A percentile compares a stretch with the other conserved stretches of the same genome.
These are phyloP conservation scores for Neolecta irregularis DNA, from an alignment of 1,139 yeast genomes.

Conservation along the genomic window DNA sequence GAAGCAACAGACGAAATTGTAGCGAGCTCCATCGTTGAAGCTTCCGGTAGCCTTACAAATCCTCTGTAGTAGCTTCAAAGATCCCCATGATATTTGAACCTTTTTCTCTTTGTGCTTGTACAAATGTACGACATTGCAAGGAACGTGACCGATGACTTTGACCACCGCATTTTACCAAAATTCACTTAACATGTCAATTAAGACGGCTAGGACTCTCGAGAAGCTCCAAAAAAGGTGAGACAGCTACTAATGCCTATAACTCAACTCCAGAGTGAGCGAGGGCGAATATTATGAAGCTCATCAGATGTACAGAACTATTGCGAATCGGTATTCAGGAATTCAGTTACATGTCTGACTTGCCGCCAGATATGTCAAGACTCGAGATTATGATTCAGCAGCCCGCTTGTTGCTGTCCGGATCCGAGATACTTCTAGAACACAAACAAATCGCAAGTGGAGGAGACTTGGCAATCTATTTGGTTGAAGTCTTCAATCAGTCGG, in stretches of 20 bases:
- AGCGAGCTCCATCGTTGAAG: no score
- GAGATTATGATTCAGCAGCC: neutral
- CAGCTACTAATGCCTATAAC: no score
- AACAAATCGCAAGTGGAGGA: slow-evolving; percentile 3
- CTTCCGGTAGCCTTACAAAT: no score
- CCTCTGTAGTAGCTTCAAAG: no score
- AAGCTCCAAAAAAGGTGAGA: slow-evolving; percentile 1
- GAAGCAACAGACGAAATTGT: no score
- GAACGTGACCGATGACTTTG: no score
- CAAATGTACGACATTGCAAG: no score
- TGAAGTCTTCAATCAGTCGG: neutral
- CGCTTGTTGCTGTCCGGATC: neutral
- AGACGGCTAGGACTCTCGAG: neutral
- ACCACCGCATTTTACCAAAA: no score
- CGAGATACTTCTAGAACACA: neutral
- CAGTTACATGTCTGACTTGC: neutral
- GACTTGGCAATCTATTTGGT: slow-evolving; percentile 2
- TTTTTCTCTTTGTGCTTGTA: no score
- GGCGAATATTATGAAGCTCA: slow-evolving; percentile 4
- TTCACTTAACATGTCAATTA: neutral
- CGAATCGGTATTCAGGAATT: neutral
- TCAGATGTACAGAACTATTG: slow-evolving; percentile 1
- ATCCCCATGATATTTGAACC: no score
- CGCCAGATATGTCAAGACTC: neutral
- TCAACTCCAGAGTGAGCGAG: neutral